Evolutionary conservation across 1,284 basidiomycete species (phyloP).

Genomic region (Schizophyllum amplum): DNA sequence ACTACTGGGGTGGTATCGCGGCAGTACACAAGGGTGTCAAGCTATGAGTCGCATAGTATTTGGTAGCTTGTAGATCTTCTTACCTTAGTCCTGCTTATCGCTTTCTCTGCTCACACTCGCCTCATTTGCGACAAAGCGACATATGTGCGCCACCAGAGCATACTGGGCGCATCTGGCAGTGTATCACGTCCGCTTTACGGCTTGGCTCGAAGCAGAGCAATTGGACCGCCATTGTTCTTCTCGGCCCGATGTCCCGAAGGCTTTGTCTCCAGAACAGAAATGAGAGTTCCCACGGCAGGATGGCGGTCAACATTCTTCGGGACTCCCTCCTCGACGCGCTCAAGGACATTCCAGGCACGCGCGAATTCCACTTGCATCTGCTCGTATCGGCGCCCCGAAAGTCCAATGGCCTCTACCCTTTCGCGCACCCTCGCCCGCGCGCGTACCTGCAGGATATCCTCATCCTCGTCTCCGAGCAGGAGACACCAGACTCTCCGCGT

Average conservation of each 20-base stretch:
- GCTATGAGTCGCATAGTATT: no score
- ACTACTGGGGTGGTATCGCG: conserved; percentile 83
- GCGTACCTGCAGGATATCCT: conserved; percentile 70
- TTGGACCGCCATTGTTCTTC: neutral
- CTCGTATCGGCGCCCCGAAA: conserved; percentile 68
- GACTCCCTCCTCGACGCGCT: conserved; percentile 59
- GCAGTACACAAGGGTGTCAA: conserved; percentile 84
- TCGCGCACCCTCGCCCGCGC: conserved; percentile 55
- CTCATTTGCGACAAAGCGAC: no score
- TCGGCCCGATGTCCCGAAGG: neutral
- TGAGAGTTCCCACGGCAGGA: neutral
- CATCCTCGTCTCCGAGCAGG: conserved; percentile 55
- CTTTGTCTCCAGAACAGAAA: neutral
- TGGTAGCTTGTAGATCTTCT: no score
- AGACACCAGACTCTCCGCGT: conserved; percentile 24
- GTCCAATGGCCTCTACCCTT: conserved; percentile 66
- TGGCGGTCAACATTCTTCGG: conserved; percentile 32
- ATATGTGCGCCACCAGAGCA: no score
- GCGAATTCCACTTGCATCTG: conserved; percentile 67
- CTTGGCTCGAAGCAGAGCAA: no score
- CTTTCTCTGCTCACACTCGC: no score
- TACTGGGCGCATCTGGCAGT: no score
- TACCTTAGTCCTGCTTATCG: no score
- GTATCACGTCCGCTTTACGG: no score
- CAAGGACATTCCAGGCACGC: conserved; percentile 48